Percentiles rank a stretch among this genome's conserved stretches.
Evolutionary conservation across 768 basidiomycete species (phyloP).

Genomic region (Panaeolus cyanescens): DNA sequence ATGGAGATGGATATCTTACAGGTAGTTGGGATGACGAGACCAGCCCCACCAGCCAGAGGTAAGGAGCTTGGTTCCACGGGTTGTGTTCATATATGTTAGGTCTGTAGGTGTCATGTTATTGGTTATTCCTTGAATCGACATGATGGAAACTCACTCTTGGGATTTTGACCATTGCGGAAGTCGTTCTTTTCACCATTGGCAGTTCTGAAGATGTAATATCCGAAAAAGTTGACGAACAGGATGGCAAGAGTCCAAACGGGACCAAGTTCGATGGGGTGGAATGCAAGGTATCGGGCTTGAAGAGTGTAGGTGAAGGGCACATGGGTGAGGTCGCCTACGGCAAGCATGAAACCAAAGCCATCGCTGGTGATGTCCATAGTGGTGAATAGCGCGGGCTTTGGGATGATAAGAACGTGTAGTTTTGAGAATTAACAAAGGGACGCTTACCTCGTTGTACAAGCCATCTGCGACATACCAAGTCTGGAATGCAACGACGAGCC

Average conservation of each 20-base stretch:
- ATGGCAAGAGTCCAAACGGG: slow-evolving; percentile 56
- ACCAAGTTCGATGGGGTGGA: slow-evolving; percentile 80
- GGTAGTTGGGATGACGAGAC: slow-evolving; percentile 91
- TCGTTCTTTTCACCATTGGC: slow-evolving; percentile 95
- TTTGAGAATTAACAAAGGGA: neutral
- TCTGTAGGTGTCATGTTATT: slow-evolving; percentile 43
- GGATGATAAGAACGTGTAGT: neutral
- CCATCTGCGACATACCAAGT: slow-evolving; percentile 83
- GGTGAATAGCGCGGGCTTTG: slow-evolving; percentile 82
- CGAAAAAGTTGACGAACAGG: slow-evolving; percentile 63
- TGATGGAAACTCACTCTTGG: slow-evolving; percentile 67
- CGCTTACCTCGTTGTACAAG: slow-evolving; percentile 83
- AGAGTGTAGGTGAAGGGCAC: slow-evolving; percentile 94
- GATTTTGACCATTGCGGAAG: slow-evolving; percentile 91
- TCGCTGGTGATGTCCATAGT: slow-evolving; percentile 98
- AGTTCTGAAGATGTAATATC: slow-evolving; percentile 89
- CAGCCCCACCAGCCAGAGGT: slow-evolving; percentile 98
- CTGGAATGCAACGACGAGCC: slow-evolving; percentile 86
- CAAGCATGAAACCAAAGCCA: slow-evolving; percentile 98
- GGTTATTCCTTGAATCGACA: neutral
- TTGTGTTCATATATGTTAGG: slow-evolving; percentile 76
- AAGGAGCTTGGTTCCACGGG: slow-evolving; percentile 85
- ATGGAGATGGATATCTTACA: slow-evolving; percentile 44
- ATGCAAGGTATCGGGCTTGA: slow-evolving; percentile 95
- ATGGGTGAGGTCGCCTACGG: slow-evolving; percentile 90